phyloP scores from a whole-genome alignment of 306 rosid species.

The Prunus dulcis region DNA sequence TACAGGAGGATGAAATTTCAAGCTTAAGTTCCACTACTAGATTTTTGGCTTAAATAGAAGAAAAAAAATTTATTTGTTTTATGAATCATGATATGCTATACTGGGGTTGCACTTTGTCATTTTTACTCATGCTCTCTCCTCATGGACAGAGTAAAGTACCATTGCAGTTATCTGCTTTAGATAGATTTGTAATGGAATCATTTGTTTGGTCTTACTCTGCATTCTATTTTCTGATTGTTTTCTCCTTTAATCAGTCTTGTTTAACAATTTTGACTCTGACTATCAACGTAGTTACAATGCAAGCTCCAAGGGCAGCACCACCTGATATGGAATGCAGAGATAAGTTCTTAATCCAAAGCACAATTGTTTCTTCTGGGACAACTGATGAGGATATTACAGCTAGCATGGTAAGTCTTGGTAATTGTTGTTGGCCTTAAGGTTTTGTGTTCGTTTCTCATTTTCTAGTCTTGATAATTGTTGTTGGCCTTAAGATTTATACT shows the following conservation, averaged over 20 bases:
- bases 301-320: conserved; percentile 54
- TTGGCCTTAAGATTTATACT: conserved; percentile 19
- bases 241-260: conserved; percentile 1
- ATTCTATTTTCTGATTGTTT: not conserved
- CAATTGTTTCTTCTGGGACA: conserved; percentile 55
- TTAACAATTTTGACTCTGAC: conserved; percentile 7
- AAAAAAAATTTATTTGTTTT: not conserved
- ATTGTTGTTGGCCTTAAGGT: conserved; percentile 20
- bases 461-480: not conserved
- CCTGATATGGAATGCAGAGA: conserved; percentile 78
- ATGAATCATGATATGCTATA: not conserved
- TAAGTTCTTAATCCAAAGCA: conserved; percentile 88
- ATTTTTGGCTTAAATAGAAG: not conserved
- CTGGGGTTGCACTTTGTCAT: not conserved
- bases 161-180: not conserved
- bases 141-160: not conserved
- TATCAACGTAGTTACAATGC: conserved; percentile 74
- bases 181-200: not conserved
- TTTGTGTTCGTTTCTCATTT: conserved; percentile 20
- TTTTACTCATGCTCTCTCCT: not conserved
- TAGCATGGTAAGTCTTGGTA: conserved; percentile 57
- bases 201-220: conserved; percentile 1
- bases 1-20: not conserved
- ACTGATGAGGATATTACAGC: conserved; percentile 60
- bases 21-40: not conserved